Conservation (phyloP, 192 early-diverging fungal species). For the Backusella luteola region DNA sequence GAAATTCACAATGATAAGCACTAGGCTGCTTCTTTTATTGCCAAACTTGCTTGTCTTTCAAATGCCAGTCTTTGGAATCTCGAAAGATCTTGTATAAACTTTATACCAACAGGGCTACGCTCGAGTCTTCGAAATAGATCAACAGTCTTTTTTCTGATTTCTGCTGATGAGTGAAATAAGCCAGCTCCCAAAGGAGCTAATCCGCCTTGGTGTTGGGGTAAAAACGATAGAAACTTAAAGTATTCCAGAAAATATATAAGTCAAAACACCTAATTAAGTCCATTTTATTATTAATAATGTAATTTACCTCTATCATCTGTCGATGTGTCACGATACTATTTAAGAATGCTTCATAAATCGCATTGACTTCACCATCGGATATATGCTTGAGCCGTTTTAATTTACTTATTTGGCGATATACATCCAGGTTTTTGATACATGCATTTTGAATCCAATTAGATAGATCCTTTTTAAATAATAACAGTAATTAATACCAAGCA, state of each 20-base stretch:
- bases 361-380: slow-evolving; percentile 58
- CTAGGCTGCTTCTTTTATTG: not conserved
- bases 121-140: slow-evolving; percentile 73
- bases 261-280: not conserved
- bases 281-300: not conserved
- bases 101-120: slow-evolving; percentile 56
- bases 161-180: slow-evolving; percentile 71
- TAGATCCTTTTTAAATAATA: slow-evolving; percentile 54
- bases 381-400: slow-evolving; percentile 50
- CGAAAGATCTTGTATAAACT: slow-evolving; percentile 43
- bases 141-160: slow-evolving; percentile 66
- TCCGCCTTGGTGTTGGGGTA: slow-evolving; percentile 81
- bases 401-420: slow-evolving; percentile 64
- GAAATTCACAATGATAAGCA: not conserved
- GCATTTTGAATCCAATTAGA: slow-evolving; percentile 51
- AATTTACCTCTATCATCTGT: slow-evolving; percentile 73
- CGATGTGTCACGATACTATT: slow-evolving; percentile 67
- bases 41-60: slow-evolving; percentile 30
- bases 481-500: not conserved
- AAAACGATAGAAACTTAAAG: slow-evolving; percentile 58
- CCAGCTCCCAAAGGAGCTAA: slow-evolving; percentile 78
- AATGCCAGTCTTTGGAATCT: slow-evolving; percentile 44
- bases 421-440: slow-evolving; percentile 66
- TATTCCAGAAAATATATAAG: not conserved
- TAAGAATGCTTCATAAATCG: slow-evolving; percentile 68